Evolutionary conservation across 2,329 filamentous ascomycete genomes (phyloP).

Genomic region (Trichoderma afroharzianum): DNA sequence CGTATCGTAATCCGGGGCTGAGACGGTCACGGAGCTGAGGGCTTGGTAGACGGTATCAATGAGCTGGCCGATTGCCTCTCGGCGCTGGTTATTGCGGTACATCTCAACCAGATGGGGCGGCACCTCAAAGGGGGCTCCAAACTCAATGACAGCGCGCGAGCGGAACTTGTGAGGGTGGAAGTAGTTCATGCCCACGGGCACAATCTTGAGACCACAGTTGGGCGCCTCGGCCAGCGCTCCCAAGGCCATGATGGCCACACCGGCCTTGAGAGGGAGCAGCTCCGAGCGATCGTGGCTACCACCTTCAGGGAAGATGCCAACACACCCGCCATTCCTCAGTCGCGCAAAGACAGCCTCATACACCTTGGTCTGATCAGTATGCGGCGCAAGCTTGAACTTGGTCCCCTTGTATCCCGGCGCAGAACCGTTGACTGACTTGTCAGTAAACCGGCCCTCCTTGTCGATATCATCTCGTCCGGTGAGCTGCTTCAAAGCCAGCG

Average conservation of each 20-base stretch:
- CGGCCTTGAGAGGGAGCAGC: conserved; percentile 87
- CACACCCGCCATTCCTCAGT: conserved; percentile 77
- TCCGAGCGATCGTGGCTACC: conserved; percentile 94
- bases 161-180: conserved; percentile 99
- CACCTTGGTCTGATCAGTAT: conserved; percentile 90
- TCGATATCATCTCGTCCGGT: conserved; percentile 74
- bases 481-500: conserved; percentile 71
- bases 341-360: conserved; percentile 90
- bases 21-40: conserved; percentile 84
- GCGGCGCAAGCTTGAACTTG: conserved; percentile 83
- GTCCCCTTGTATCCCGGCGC: conserved; percentile 68
- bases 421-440: conserved; percentile 50
- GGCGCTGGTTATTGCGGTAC: conserved; percentile 77
- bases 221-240: conserved; percentile 83
- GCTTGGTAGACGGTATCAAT: conserved; percentile 84
- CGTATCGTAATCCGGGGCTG: conserved; percentile 90
- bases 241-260: conserved; percentile 96
- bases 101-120: conserved; percentile 77
- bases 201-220: conserved; percentile 85
- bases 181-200: conserved; percentile 98
- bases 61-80: conserved; percentile 81
- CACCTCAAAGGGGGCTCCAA: conserved; percentile 84
- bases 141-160: conserved; percentile 92
- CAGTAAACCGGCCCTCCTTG: conserved; percentile 59
- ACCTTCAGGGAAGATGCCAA: conserved; percentile 96